Base-by-base conservation (phyloP, 2,329 filamentous ascomycete genomes). In the Aspergillus udagawae region DNA sequence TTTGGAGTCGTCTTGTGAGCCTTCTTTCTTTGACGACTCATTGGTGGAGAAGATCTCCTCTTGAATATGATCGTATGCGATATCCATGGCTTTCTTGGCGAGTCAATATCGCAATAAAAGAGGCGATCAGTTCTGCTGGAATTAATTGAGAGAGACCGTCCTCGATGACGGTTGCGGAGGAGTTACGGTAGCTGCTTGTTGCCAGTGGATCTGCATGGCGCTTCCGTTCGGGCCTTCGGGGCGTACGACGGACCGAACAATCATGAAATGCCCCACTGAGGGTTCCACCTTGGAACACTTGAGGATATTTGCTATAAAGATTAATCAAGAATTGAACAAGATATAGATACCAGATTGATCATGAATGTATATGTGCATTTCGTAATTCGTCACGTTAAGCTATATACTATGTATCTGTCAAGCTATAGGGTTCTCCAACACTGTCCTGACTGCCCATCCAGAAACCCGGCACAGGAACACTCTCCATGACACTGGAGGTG, bases 51-150 rank as follows among this genome's bases (percentile, higher is more conserved):
- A 83, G 52, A 86, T 83, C 73, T 94, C 88, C 79, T 96, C 91
- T 72, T 91, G 87, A 68, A 97, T 96, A 75, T 96, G 92, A 71
- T 99, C 94, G 83, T 97, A 99, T 48, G 92, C 92, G 70, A 95
- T 82, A 84, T 99, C 94, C 94, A 99, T 97, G 21, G 32, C 41
- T 41, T 38, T 23, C 32, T 49, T 51, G 21, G 35, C 38, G 50
- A 41, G 28, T 56, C 8, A 28, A 42, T 49, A 29, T 57, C 54
- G 32, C 48, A 4, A 49, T 44, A 27, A 23, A 25, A 14, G 4
- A 25, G 44, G 12, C 20, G 20, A 7, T 47, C 14, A 6, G 44
- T 12, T 4, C 32, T 17, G 12, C 14, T 35, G 32, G 4, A 35
- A 20, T 20, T 6, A 21, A 4, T 12, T 17, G 41, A 12, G 27